phyloP scores from a whole-genome alignment of 306 rosid genomes.

The Corylus avellana region DNA sequence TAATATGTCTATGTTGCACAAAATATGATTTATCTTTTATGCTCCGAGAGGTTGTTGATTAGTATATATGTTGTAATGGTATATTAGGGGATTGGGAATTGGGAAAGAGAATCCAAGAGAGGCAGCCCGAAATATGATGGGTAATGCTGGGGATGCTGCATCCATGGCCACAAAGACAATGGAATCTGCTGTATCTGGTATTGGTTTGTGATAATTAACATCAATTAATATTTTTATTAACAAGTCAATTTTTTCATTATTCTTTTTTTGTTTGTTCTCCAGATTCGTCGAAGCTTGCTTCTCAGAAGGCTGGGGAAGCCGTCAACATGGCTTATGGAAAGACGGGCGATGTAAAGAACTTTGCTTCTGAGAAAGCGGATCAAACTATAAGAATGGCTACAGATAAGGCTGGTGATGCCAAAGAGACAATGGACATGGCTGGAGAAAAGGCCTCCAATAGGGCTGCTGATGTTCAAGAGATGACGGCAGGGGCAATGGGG shows the following conservation, averaged over 20 bases:
- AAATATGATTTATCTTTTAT: not conserved
- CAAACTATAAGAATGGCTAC: conserved; percentile 25
- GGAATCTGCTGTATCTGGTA: conserved; percentile 53
- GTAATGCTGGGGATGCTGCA: conserved; percentile 48
- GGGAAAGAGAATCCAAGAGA: conserved; percentile 23
- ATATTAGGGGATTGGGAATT: conserved; percentile 37
- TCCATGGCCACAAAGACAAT: conserved; percentile 36
- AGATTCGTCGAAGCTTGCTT: conserved; percentile 43
- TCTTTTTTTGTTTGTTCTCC: conserved; percentile 2
- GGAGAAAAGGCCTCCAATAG: conserved; percentile 1
- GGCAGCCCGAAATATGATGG: conserved; percentile 22
- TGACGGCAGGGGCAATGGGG: not conserved
- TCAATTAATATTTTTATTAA: not conserved
- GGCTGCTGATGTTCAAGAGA: conserved; percentile 19
- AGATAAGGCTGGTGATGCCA: conserved; percentile 5
- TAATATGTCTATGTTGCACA: not conserved
- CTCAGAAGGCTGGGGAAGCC: conserved; percentile 35
- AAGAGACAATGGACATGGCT: conserved; percentile 18
- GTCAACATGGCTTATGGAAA: conserved; percentile 23
- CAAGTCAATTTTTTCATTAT: not conserved
- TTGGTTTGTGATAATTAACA: not conserved
- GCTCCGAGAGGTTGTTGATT: not conserved
- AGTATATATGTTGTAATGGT: conserved; percentile 10
- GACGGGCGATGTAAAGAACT: conserved; percentile 11
- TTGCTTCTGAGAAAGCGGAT: conserved; percentile 18